Evolutionary conservation across 2,329 filamentous ascomycete species (phyloP).

Genomic region (Beauveria brongniartii): DNA sequence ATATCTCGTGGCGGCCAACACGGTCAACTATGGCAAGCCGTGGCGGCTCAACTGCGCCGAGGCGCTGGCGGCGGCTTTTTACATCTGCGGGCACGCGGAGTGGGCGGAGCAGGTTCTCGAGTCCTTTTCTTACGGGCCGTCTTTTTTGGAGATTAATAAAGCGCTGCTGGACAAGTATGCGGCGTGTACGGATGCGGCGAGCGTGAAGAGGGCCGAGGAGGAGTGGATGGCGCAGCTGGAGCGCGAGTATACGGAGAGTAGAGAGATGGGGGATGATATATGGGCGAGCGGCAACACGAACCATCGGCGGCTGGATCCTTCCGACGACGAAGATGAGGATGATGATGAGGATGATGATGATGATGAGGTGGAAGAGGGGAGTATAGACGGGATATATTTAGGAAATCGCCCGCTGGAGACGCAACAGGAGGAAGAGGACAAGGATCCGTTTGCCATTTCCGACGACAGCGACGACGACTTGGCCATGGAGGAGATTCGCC

Average conservation of each 20-base stretch:
- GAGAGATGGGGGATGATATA: slow-evolving; percentile 63
- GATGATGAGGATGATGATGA: slow-evolving; percentile 41
- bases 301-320: slow-evolving; percentile 45
- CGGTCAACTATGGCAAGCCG: slow-evolving; percentile 93
- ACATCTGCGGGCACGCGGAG: slow-evolving; percentile 82
- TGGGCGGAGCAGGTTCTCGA: slow-evolving; percentile 81
- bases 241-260: slow-evolving; percentile 75
- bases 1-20: slow-evolving; percentile 93
- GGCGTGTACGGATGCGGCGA: slow-evolving; percentile 71
- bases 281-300: slow-evolving; percentile 94
- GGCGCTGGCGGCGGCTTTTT: slow-evolving; percentile 85
- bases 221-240: slow-evolving; percentile 88
- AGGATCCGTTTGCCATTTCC: slow-evolving; percentile 68
- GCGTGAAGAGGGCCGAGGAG: slow-evolving; percentile 74
- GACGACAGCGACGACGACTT: slow-evolving; percentile 72
- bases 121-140: slow-evolving; percentile 79
- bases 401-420: slow-evolving; percentile 40
- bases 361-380: slow-evolving; percentile 36
- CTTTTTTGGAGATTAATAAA: slow-evolving; percentile 86
- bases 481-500: slow-evolving; percentile 86
- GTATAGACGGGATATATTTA: slow-evolving; percentile 51
- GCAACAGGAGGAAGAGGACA: slow-evolving; percentile 34
- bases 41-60: slow-evolving; percentile 95
- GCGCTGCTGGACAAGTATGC: slow-evolving; percentile 78
- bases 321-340: slow-evolving; percentile 46